These are phyloP conservation scores for Rhododendron ovatum DNA, from an alignment of 148 eudicot genomes.

Conservation along the genomic window DNA sequence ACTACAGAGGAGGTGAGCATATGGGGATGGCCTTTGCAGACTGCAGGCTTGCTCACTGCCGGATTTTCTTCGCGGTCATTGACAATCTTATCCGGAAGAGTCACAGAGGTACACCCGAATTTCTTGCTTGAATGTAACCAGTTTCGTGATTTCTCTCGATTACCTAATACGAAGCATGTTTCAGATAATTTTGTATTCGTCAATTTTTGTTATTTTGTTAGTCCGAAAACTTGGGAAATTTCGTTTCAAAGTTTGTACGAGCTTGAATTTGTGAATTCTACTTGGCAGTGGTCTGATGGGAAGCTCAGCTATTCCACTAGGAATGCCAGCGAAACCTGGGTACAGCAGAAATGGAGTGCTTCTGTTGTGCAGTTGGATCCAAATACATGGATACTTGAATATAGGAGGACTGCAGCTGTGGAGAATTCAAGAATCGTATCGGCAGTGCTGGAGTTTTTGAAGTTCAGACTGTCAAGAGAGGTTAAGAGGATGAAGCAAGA, in stretches of 20 bases:
- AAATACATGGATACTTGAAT: conserved; percentile 71
- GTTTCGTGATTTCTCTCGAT: background rate
- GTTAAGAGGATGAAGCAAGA: conserved; percentile 34
- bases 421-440: conserved; percentile 37
- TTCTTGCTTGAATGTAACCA: background rate
- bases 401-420: conserved; percentile 28
- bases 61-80: conserved; percentile 51
- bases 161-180: background rate
- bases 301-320: conserved; percentile 19
- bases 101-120: conserved; percentile 50
- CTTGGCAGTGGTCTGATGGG: conserved; percentile 58
- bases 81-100: conserved; percentile 51
- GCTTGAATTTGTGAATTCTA: background rate
- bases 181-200: background rate
- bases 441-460: conserved; percentile 35
- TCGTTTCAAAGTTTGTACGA: background rate
- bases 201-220: background rate
- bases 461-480: conserved; percentile 35
- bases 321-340: conserved; percentile 47
- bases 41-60: conserved; percentile 63
- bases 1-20: conserved; percentile 54
- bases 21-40: conserved; percentile 87
- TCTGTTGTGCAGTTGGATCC: conserved; percentile 48
- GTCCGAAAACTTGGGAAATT: background rate
- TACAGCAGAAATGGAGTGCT: conserved; percentile 57